Base-by-base conservation (phyloP, 1,284 basidiomycete genomes). In the Ceratobasidium sp. region DNA sequence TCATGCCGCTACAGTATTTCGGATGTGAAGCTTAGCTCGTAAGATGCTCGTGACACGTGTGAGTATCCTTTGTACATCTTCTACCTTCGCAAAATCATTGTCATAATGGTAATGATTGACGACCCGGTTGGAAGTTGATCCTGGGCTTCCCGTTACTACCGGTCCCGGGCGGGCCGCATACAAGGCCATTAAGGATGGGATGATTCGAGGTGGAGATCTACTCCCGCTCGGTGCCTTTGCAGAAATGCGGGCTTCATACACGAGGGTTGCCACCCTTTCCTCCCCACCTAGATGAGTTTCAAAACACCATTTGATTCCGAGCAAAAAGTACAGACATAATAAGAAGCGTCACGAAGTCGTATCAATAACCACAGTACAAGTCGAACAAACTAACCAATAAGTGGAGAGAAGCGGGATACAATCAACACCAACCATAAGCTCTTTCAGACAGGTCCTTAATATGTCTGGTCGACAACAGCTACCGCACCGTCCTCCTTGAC, bases 381-480 rank as follows among this genome's bases (percentile, higher is more conserved):
- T 46, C 62, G n/a, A 40, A 48, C 54, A 71, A 33, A 3, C 42
- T 23, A 48, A 28, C 56, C 69, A 61, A 57, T 42, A 71, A 71
- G 69, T 61, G 69, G 68, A 50, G 69, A 48, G 69, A 57, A 28
- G n/a, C n/a, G 44, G 57, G 46, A 74, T 28, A 52, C 42, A 28
- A 64, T 12, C 23, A 52, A 28, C 15, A 62, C 3, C 26, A 38
- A 64, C 23, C 23, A 9, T 10, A 26, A 65, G 28, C n/a, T 33
- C 56, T 23, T 23, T 57, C 6, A 23, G n/a, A 40, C 54, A 44
- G 28, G 26, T 17, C 26, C 59, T 52, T 61, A 71, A 40, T 71
- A 74, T 46, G 59, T 64, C 38, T 74, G 59, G 57, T 76, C 79
- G 61, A 79, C 79, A 65, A 81, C 77, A 26, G 75, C 79, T 23